phyloP scores from a whole-genome alignment of 2,329 filamentous ascomycete genomes.

The Pestalotiopsis sp. region DNA sequence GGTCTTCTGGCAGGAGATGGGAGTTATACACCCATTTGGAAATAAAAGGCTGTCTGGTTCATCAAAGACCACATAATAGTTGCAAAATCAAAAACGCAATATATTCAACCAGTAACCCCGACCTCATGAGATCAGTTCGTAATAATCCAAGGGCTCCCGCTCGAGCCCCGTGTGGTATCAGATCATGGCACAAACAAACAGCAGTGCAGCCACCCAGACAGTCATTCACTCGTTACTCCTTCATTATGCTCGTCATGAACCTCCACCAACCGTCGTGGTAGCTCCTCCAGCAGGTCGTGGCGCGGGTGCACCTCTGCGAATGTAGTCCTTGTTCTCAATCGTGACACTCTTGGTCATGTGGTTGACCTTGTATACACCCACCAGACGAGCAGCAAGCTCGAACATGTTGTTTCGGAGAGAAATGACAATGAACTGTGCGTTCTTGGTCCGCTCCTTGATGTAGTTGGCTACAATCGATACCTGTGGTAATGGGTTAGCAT shows the following conservation, averaged over 20 bases:
- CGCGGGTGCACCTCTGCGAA: constrained; percentile 35
- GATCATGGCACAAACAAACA: neutral
- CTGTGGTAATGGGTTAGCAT: constrained; percentile 42
- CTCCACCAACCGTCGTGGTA: neutral
- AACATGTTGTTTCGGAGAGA: constrained; percentile 99
- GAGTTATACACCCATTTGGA: neutral
- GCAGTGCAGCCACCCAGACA: neutral
- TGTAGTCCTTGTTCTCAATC: constrained; percentile 83
- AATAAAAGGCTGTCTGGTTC: neutral
- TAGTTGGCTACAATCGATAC: constrained; percentile 98
- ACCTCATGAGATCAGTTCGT: neutral
- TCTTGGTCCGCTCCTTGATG: constrained; percentile 98
- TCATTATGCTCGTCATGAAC: neutral
- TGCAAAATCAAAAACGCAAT: neutral
- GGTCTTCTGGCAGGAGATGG: neutral
- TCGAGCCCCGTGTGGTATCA: constrained; percentile 1
- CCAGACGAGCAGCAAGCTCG: constrained; percentile 90
- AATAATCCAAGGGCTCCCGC: neutral
- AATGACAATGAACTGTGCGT: constrained; percentile 98
- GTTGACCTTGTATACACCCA: constrained; percentile 99
- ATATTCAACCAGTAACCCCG: neutral
- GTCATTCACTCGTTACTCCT: constrained; percentile 6
- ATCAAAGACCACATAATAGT: neutral
- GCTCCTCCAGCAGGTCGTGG: constrained; percentile 16
- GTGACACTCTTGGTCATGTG: constrained; percentile 96